Percentiles rank a stretch among this genome's conserved stretches.
Evolutionary conservation across 352 stramenopile species (phyloP).

Genomic region (Phytophthora pistaciae): DNA sequence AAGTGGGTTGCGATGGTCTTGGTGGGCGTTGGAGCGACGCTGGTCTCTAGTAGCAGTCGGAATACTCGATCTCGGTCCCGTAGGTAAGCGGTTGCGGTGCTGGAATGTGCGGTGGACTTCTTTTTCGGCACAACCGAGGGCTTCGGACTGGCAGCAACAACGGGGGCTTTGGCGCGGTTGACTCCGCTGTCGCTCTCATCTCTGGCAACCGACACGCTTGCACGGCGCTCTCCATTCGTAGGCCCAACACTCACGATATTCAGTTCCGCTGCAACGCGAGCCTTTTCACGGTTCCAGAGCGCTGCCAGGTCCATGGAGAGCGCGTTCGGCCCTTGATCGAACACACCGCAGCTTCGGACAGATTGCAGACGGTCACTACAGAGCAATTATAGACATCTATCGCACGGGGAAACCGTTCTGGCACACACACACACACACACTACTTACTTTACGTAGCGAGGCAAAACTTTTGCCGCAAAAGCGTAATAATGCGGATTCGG

Average conservation of each 20-base stretch:
- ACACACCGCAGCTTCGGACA: too few relatives aligned
- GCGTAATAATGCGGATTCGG: too few relatives aligned
- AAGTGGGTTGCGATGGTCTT: slow-evolving; percentile 17
- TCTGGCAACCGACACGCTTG: slow-evolving; percentile 10
- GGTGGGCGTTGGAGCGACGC: slow-evolving; percentile 21
- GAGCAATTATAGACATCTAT: too few relatives aligned
- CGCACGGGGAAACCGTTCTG: too few relatives aligned
- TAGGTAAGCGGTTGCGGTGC: slow-evolving; percentile 1
- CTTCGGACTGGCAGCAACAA: slow-evolving; percentile 4
- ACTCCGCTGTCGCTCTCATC: background rate
- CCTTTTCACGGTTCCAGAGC: slow-evolving; percentile 65
- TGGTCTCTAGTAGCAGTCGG: slow-evolving; percentile 49
- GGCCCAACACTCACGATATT: background rate
- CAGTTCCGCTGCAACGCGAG: slow-evolving; percentile 38
- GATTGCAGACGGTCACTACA: too few relatives aligned
- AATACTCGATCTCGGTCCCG: slow-evolving; percentile 40
- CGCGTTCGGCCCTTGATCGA: background rate
- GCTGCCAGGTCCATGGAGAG: slow-evolving; percentile 58
- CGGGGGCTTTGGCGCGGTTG: slow-evolving; percentile 8
- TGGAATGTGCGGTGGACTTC: slow-evolving; percentile 1
- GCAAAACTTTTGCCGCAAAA: too few relatives aligned
- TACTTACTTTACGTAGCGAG: too few relatives aligned
- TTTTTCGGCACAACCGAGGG: slow-evolving; percentile 14
- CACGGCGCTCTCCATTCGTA: slow-evolving; percentile 6
- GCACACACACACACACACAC: too few relatives aligned